Evolutionary conservation across 768 basidiomycete species (phyloP).

Genomic region (Mycena floridula): DNA sequence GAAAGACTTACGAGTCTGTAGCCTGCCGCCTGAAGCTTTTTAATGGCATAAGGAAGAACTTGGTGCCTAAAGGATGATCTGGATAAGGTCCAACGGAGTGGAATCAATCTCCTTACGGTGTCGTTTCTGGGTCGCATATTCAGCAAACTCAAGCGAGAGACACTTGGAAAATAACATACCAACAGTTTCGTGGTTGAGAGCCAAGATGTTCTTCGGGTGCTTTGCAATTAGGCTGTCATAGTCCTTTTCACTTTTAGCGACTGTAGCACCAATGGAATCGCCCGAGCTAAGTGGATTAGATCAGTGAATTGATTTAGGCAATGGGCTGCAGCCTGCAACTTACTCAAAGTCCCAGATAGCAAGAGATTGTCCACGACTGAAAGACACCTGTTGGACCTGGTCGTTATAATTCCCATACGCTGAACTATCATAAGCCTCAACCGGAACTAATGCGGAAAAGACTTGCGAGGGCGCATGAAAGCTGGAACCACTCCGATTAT

Average conservation of each 20-base stretch:
- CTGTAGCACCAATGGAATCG: slow-evolving; percentile 27
- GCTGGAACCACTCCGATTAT: slow-evolving; percentile 38
- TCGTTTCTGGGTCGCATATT: slow-evolving; percentile 1
- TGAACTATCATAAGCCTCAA: slow-evolving; percentile 6
- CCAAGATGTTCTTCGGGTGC: slow-evolving; percentile 29
- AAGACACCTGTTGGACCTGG: slow-evolving; percentile 33
- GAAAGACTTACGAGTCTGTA: slow-evolving; percentile 38
- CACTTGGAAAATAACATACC: not conserved
- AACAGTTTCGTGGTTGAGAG: slow-evolving; percentile 33
- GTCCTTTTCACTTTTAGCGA: slow-evolving; percentile 19
- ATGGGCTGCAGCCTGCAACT: not conserved
- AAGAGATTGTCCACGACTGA: slow-evolving; percentile 20
- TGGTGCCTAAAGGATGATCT: slow-evolving; percentile 22
- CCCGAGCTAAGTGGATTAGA: slow-evolving; percentile 22
- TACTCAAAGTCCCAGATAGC: slow-evolving; percentile 35
- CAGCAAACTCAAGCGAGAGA: not conserved
- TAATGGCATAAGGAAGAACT: slow-evolving; percentile 33
- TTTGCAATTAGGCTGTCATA: slow-evolving; percentile 20
- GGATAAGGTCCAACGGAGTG: too few relatives aligned
- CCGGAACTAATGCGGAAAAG: not conserved
- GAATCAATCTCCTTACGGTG: slow-evolving; percentile 7
- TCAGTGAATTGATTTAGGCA: not conserved
- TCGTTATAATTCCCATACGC: slow-evolving; percentile 43
- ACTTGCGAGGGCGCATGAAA: slow-evolving; percentile 42
- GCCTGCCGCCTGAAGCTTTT: slow-evolving; percentile 28